phyloP scores from a whole-genome alignment of 257 asterid genomes.

The Forsythia suspensa region DNA sequence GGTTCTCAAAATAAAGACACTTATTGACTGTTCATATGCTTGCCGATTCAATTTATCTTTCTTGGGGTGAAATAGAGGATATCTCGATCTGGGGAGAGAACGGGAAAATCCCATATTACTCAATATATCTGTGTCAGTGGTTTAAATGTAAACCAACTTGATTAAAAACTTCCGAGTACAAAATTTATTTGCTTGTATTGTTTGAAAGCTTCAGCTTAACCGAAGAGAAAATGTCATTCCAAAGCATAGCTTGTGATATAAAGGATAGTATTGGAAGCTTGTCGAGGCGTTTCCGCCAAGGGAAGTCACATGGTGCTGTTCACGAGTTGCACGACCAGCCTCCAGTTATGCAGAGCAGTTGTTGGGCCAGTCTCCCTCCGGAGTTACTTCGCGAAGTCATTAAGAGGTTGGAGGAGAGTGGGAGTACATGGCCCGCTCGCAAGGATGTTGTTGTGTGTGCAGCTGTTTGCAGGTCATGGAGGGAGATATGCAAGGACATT shows the following conservation, averaged over 20 bases:
- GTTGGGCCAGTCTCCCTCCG: slow-evolving; percentile 87
- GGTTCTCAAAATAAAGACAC: slow-evolving; percentile 26
- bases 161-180: neutral
- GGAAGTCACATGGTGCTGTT: slow-evolving; percentile 75
- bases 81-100: too few relatives aligned
- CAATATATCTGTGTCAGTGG: neutral
- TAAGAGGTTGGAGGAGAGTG: slow-evolving; percentile 76
- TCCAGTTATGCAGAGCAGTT: slow-evolving; percentile 62
- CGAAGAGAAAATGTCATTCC: slow-evolving; percentile 53
- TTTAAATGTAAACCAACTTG: slow-evolving; percentile 12
- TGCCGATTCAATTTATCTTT: neutral
- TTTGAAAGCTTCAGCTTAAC: slow-evolving; percentile 21
- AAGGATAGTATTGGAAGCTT: slow-evolving; percentile 84
- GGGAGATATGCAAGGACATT: slow-evolving; percentile 78
- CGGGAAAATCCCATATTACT: too few relatives aligned
- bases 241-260: slow-evolving; percentile 78
- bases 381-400: slow-evolving; percentile 81
- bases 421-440: slow-evolving; percentile 84
- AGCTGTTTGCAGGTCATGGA: slow-evolving; percentile 85
- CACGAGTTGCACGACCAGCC: slow-evolving; percentile 74
- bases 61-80: too few relatives aligned
- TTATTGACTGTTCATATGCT: slow-evolving; percentile 22
- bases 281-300: slow-evolving; percentile 58
- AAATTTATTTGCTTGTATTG: slow-evolving; percentile 20
- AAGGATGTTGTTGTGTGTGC: slow-evolving; percentile 84